Conservation (phyloP, 352 stramenopile genomes). For the Phytophthora pinifolia region DNA sequence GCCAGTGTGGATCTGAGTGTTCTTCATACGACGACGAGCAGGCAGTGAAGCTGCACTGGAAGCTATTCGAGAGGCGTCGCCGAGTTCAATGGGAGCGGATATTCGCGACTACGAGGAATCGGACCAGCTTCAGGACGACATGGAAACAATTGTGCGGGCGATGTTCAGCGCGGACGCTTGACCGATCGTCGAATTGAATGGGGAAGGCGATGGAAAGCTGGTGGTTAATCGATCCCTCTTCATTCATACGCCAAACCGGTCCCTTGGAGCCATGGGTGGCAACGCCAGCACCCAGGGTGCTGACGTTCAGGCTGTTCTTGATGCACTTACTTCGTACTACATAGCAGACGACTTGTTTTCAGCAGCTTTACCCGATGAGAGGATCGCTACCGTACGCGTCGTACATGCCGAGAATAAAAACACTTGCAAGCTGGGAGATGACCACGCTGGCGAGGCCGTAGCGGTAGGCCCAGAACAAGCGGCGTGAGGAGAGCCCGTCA, state of each 20-base stretch:
- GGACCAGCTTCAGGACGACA: conserved; percentile 32
- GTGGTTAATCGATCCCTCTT: conserved; percentile 3
- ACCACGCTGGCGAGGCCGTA: conserved; percentile 52
- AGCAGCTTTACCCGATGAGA: conserved; percentile 31
- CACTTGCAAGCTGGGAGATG: conserved; percentile 53
- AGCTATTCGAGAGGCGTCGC: conserved; percentile 22
- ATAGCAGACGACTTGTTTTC: conserved; percentile 4
- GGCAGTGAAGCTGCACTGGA: conserved; percentile 28
- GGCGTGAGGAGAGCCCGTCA: conserved; percentile 44
- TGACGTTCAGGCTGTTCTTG: too few relatives aligned
- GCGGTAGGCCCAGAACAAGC: conserved; percentile 52
- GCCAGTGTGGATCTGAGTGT: conserved; percentile 1
- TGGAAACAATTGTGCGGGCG: conserved; percentile 23
- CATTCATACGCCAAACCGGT: conserved; percentile 9
- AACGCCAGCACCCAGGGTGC: too few relatives aligned
- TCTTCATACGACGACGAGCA: conserved; percentile 1
- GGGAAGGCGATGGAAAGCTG: background rate
- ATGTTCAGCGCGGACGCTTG: conserved; percentile 30
- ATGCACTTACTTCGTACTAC: too few relatives aligned
- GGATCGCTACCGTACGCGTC: conserved; percentile 38
- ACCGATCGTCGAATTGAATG: background rate
- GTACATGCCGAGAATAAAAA: conserved; percentile 59
- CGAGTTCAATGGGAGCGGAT: conserved; percentile 17
- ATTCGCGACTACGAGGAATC: conserved; percentile 28
- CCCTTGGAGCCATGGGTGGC: conserved; percentile 9